These are phyloP conservation scores for Agaricus bisporus DNA, from an alignment of 768 basidiomycete species.

Conservation along the genomic window DNA sequence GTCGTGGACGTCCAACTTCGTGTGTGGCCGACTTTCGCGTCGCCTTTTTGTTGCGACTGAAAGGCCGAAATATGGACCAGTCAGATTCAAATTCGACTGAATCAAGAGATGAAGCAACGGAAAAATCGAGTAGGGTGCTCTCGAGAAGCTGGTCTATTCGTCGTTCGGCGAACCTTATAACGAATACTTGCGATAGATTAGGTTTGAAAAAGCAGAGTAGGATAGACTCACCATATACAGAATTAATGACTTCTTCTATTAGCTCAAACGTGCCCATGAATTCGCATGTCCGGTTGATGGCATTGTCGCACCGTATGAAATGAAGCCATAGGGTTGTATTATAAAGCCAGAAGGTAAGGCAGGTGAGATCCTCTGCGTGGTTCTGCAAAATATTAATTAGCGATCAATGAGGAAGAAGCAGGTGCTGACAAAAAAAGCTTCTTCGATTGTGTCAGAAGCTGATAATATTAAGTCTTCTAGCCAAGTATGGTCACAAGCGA, in stretches of 20 bases:
- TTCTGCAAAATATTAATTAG: slow-evolving; percentile 38
- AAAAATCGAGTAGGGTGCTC: slow-evolving; percentile 73
- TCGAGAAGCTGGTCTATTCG: slow-evolving; percentile 86
- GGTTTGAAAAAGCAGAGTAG: too few species aligned
- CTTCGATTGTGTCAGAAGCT: slow-evolving; percentile 89
- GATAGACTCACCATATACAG: slow-evolving; percentile 73
- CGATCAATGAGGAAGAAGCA: slow-evolving; percentile 2
- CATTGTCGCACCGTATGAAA: slow-evolving; percentile 79
- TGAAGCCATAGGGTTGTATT: slow-evolving; percentile 90
- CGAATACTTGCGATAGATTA: slow-evolving; percentile 59
- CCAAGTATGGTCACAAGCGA: slow-evolving; percentile 88
- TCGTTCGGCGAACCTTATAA: slow-evolving; percentile 88
- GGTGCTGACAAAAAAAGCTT: slow-evolving; percentile 78
- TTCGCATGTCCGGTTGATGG: slow-evolving; percentile 75
- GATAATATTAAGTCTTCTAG: slow-evolving; percentile 89
- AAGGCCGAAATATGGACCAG: slow-evolving; percentile 85
- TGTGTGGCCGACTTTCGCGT: slow-evolving; percentile 7
- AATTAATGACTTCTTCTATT: slow-evolving; percentile 89
- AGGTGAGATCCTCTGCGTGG: slow-evolving; percentile 78
- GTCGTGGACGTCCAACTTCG: neutral
- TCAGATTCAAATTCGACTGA: slow-evolving; percentile 92
- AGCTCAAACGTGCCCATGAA: slow-evolving; percentile 79
- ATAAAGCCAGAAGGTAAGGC: slow-evolving; percentile 91
- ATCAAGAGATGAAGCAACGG: slow-evolving; percentile 62
- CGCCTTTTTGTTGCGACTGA: slow-evolving; percentile 54